Conservation (phyloP, 208 protist species). For the Leishmania guyanensis region DNA sequence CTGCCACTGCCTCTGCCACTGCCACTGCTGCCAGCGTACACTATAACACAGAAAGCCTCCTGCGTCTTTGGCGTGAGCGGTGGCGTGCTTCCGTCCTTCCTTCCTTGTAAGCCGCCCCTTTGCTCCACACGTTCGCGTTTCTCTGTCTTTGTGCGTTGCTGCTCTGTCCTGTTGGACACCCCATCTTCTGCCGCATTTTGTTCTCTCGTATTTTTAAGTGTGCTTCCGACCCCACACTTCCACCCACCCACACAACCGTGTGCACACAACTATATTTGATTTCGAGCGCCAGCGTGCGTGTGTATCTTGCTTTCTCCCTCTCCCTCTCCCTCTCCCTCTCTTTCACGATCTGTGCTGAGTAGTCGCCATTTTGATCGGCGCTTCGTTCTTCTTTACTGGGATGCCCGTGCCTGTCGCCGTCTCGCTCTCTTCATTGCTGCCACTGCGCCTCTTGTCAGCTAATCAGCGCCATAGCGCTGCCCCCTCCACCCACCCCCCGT, state of each 20-base stretch:
- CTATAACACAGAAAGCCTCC: too few relatives aligned
- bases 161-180: not conserved
- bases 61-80: not conserved
- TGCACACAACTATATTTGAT: too few relatives aligned
- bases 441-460: too few relatives aligned
- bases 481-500: too few relatives aligned
- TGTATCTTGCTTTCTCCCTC: too few relatives aligned
- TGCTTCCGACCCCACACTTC: not conserved
- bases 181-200: not conserved
- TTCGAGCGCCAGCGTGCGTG: too few relatives aligned
- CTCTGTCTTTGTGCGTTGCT: not conserved
- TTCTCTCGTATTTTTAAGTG: not conserved
- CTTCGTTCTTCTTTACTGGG: not conserved
- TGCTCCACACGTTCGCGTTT: not conserved
- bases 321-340: too few relatives aligned
- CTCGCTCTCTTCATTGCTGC: too few relatives aligned
- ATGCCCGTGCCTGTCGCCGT: not conserved
- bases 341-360: not conserved
- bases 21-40: not conserved
- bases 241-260: not conserved
- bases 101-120: not conserved
- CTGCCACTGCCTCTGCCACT: too few relatives aligned
- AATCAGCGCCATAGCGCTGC: too few relatives aligned
- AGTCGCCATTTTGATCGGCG: not conserved
- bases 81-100: not conserved